Percentiles rank a stretch among this genome's conserved stretches.
Conservation (phyloP, 1,139 yeast species). For the Suzukiozyma palmioleophila region DNA sequence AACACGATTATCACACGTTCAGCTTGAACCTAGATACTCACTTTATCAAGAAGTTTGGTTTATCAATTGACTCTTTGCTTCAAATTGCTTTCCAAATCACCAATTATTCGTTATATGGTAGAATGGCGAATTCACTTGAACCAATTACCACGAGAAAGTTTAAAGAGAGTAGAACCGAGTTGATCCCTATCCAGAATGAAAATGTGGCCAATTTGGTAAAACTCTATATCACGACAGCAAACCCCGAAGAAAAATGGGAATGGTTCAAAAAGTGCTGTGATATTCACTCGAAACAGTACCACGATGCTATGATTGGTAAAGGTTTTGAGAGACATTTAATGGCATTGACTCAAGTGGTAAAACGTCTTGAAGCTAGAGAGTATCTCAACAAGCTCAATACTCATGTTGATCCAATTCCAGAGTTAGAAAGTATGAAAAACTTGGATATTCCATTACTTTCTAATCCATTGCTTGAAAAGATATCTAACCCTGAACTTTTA, state of each 20-base stretch:
- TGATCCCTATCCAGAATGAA: constrained; percentile 60
- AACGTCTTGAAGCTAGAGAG: constrained; percentile 26
- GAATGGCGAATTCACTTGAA: constrained; percentile 61
- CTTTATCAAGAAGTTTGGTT: constrained; percentile 45
- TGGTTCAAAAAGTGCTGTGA: constrained; percentile 49
- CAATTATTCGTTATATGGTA: constrained; percentile 70
- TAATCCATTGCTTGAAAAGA: constrained; percentile 48
- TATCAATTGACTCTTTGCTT: constrained; percentile 62
- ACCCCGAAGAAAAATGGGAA: constrained; percentile 46
- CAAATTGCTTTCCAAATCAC: constrained; percentile 69
- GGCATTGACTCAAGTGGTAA: constrained; percentile 49
- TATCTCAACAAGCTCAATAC: constrained; percentile 42
- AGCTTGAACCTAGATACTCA: constrained; percentile 40
- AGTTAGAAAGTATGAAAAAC: constrained; percentile 12
- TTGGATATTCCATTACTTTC: constrained; percentile 48
- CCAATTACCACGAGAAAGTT: constrained; percentile 71
- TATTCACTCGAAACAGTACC: constrained; percentile 46
- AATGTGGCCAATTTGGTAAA: constrained; percentile 52
- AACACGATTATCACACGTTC: constrained; percentile 55
- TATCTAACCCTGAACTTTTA: constrained; percentile 40
- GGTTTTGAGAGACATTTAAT: constrained; percentile 73
- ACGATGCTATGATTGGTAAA: constrained; percentile 52
- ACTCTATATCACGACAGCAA: constrained; percentile 51
- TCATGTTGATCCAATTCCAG: constrained; percentile 24
- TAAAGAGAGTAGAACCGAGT: constrained; percentile 63